Evolutionary conservation across 495 filamentous ascomycete genomes (phyloP).

Genomic region (Viridothelium virens): DNA sequence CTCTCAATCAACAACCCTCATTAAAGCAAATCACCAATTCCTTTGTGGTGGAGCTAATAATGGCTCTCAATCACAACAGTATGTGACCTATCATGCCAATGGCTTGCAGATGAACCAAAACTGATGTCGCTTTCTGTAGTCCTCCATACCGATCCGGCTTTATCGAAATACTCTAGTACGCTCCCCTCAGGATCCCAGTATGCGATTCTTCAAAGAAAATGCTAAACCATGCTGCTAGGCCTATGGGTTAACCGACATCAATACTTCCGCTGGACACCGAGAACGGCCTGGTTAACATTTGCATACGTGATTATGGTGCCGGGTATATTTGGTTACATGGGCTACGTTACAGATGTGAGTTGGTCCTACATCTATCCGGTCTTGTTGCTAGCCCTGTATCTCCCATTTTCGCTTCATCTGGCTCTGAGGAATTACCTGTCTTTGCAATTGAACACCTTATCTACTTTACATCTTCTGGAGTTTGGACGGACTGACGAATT

Average conservation of each 20-base stretch:
- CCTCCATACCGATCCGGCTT: conserved; percentile 35
- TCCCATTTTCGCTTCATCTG: not conserved
- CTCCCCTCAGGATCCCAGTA: conserved; percentile 20
- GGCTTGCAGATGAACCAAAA: not conserved
- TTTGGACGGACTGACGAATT: not conserved
- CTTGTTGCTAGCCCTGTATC: not conserved
- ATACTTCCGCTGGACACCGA: conserved; percentile 87
- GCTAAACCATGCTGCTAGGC: conserved; percentile 44
- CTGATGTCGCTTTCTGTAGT: conserved; percentile 26
- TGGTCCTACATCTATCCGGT: not conserved
- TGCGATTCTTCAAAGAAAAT: too few species aligned
- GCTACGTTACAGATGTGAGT: conserved; percentile 76
- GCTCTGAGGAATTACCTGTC: too few species aligned
- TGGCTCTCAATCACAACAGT: conserved; percentile 32
- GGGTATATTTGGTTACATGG: conserved; percentile 56
- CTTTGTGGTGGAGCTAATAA: conserved; percentile 6
- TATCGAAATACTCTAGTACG: conserved; percentile 40
- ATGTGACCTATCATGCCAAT: not conserved
- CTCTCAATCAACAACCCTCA: not conserved
- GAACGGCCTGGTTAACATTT: conserved; percentile 71
- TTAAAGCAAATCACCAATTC: conserved; percentile 5
- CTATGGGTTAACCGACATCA: conserved; percentile 81
- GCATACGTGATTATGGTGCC: conserved; percentile 67
- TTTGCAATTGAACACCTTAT: not conserved
- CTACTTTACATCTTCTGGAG: not conserved